Evolutionary conservation across 805 yeast genomes (phyloP).

Genomic region (Candida insectalens): DNA sequence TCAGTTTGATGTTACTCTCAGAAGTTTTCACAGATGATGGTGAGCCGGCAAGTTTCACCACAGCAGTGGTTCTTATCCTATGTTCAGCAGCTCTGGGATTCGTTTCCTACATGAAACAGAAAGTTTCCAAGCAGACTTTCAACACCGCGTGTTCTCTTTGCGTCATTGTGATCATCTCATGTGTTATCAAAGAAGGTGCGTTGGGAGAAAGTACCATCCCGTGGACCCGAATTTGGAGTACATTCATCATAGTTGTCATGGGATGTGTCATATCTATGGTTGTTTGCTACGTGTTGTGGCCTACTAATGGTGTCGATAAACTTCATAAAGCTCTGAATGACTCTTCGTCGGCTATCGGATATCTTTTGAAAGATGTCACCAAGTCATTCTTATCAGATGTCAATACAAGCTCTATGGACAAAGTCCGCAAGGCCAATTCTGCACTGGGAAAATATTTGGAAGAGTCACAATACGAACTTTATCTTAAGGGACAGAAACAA

Average conservation of each 20-base stretch:
- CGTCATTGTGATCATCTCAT: slow-evolving; percentile 59
- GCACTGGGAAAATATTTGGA: slow-evolving; percentile 29
- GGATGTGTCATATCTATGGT: slow-evolving; percentile 55
- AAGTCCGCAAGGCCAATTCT: neutral
- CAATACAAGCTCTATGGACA: slow-evolving; percentile 30
- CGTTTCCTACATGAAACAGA: slow-evolving; percentile 62
- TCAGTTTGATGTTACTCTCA: slow-evolving; percentile 42
- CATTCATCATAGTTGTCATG: slow-evolving; percentile 44
- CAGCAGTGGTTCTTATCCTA: slow-evolving; percentile 6
- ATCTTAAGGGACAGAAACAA: slow-evolving; percentile 40
- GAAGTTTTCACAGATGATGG: slow-evolving; percentile 35
- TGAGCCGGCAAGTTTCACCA: slow-evolving; percentile 21
- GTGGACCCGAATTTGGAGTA: slow-evolving; percentile 38
- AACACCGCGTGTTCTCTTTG: slow-evolving; percentile 77
- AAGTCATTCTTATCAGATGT: slow-evolving; percentile 42
- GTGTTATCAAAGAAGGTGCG: slow-evolving; percentile 67
- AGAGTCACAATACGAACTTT: slow-evolving; percentile 57
- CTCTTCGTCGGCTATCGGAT: slow-evolving; percentile 42
- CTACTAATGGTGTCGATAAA: slow-evolving; percentile 41
- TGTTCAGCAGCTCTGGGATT: slow-evolving; percentile 51
- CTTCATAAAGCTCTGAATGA: slow-evolving; percentile 39
- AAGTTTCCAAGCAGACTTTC: slow-evolving; percentile 56
- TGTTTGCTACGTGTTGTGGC: slow-evolving; percentile 57
- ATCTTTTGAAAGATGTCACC: slow-evolving; percentile 34
- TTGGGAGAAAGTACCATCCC: slow-evolving; percentile 51